These are phyloP conservation scores for Gynostemma pentaphyllum DNA, from an alignment of 306 rosid genomes.

Conservation along the genomic window DNA sequence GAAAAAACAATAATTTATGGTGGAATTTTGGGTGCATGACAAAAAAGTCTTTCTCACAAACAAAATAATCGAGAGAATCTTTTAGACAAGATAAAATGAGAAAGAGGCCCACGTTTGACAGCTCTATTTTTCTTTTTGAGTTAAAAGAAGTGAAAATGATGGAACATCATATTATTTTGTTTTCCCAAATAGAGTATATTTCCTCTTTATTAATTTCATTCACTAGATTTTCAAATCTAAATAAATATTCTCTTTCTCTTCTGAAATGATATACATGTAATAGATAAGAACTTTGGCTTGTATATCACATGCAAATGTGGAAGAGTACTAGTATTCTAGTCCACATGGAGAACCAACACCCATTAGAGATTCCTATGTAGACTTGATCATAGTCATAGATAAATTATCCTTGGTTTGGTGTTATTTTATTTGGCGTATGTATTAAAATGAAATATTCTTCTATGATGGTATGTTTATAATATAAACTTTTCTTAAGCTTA, in stretches of 20 bases:
- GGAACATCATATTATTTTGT: constrained; percentile 4
- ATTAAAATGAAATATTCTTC: not conserved
- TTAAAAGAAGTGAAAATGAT: constrained; percentile 5
- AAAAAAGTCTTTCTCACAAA: constrained; percentile 48
- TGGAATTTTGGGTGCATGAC: constrained; percentile 35
- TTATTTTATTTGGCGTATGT: not conserved
- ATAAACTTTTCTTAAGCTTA: too few species aligned
- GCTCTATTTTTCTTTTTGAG: constrained; percentile 13
- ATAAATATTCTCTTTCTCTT: not conserved
- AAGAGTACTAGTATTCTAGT: not conserved
- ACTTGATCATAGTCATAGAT: not conserved
- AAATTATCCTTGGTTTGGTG: not conserved
- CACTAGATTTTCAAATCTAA: not conserved
- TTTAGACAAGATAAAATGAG: constrained; percentile 45
- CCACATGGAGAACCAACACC: constrained; percentile 4
- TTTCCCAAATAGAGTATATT: not conserved
- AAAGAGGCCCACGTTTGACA: constrained; percentile 40
- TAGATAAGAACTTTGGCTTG: not conserved
- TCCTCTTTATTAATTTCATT: not conserved
- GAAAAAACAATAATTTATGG: constrained; percentile 18
- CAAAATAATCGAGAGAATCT: constrained; percentile 78
- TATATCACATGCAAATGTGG: not conserved
- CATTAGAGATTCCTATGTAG: not conserved
- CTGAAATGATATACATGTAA: too few species aligned
- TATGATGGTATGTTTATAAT: not conserved